These are phyloP conservation scores for Fomitopsis pulvina DNA, from an alignment of 768 basidiomycete species.

Conservation along the genomic window DNA sequence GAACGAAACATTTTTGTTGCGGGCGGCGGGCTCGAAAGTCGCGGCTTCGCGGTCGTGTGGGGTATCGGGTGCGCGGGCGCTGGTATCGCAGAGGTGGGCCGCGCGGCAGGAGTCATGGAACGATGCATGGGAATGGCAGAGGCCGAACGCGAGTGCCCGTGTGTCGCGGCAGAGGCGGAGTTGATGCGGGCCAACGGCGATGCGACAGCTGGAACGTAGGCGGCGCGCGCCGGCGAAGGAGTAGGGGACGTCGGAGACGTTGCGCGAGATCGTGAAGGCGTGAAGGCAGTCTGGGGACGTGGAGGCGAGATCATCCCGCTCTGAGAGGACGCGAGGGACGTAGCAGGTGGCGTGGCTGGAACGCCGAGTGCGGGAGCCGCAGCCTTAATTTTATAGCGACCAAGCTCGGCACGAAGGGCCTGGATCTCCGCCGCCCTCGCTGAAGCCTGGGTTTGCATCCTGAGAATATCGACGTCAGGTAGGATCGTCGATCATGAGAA, in stretches of 20 bases:
- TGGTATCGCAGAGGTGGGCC: slow-evolving; percentile 36
- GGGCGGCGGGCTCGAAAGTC: slow-evolving; percentile 35
- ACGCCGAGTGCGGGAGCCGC: slow-evolving; percentile 25
- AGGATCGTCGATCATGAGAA: background rate
- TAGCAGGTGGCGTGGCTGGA: slow-evolving; percentile 23
- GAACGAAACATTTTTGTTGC: slow-evolving; percentile 47
- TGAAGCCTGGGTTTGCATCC: slow-evolving; percentile 54
- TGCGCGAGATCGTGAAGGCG: slow-evolving; percentile 20
- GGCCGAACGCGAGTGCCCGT: slow-evolving; percentile 39
- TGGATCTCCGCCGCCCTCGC: slow-evolving; percentile 71
- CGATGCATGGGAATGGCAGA: slow-evolving; percentile 45
- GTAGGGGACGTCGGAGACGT: slow-evolving; percentile 24
- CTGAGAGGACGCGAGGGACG: slow-evolving; percentile 11
- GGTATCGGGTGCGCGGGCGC: slow-evolving; percentile 25
- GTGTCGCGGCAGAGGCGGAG: slow-evolving; percentile 31
- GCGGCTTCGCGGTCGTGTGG: slow-evolving; percentile 33
- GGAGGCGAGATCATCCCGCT: slow-evolving; percentile 16
- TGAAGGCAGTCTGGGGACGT: slow-evolving; percentile 17
- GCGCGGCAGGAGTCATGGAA: slow-evolving; percentile 38
- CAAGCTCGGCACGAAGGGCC: slow-evolving; percentile 58
- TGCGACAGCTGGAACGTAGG: slow-evolving; percentile 27
- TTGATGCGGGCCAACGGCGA: slow-evolving; percentile 47
- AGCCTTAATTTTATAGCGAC: slow-evolving; percentile 46
- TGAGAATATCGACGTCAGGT: slow-evolving; percentile 30
- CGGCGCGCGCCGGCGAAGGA: slow-evolving; percentile 18